Evolutionary conservation across 345 rosid genomes (phyloP).

Genomic region (Pistacia atlantica): DNA sequence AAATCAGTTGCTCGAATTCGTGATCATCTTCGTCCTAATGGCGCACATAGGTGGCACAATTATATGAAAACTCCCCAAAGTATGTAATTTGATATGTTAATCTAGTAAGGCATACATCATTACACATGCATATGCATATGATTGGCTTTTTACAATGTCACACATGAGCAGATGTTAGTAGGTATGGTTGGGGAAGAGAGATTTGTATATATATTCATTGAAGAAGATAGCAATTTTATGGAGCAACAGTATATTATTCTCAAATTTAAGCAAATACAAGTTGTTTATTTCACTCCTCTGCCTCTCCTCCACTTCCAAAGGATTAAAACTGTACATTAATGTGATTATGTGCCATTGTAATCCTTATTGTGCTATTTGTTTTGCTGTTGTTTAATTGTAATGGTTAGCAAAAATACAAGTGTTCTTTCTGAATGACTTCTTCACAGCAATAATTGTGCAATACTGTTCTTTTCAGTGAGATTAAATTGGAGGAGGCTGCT

Average conservation of each 20-base stretch:
- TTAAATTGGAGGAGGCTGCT: constrained; percentile 95
- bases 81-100: constrained; percentile 25
- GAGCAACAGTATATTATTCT: not conserved
- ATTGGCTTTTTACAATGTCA: not conserved
- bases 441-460: not conserved
- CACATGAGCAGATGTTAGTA: not conserved
- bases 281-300: not conserved
- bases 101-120: constrained; percentile 5
- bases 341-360: not conserved
- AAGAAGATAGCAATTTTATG: not conserved
- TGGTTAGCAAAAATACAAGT: not conserved
- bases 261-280: not conserved
- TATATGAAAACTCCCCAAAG: constrained; percentile 92
- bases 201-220: not conserved
- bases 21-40: constrained; percentile 97
- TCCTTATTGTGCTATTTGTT: not conserved
- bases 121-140: not conserved
- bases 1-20: constrained; percentile 85
- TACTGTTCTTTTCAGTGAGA: constrained; percentile 52
- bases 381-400: not conserved
- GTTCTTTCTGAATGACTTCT: not conserved
- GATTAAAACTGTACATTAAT: not conserved
- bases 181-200: not conserved
- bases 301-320: not conserved
- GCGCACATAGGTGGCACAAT: constrained; percentile 99